These are phyloP conservation scores for Colletotrichum melonis DNA, from an alignment of 2,329 filamentous ascomycete genomes.

Conservation along the genomic window DNA sequence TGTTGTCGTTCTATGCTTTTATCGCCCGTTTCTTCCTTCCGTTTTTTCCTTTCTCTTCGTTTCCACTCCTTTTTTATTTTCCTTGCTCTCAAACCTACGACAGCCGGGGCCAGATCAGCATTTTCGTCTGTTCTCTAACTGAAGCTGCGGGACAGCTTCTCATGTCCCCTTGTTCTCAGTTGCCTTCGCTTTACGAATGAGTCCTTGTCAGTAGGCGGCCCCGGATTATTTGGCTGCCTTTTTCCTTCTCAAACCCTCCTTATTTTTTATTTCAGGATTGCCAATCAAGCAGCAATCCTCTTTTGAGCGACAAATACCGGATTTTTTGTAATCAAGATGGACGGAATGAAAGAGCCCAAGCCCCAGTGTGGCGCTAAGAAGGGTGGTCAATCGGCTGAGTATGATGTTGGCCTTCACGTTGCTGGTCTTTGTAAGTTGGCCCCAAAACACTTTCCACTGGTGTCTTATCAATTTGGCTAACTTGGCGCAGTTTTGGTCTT, in stretches of 20 bases:
- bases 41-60: conserved; percentile 39
- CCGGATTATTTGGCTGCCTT: conserved; percentile 36
- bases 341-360: conserved; percentile 45
- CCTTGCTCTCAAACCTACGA: conserved; percentile 35
- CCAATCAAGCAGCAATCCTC: conserved; percentile 29
- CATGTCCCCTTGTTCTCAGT: conserved; percentile 40
- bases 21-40: conserved; percentile 39
- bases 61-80: conserved; percentile 32
- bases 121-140: conserved; percentile 37
- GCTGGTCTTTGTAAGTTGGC: conserved; percentile 53
- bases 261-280: conserved; percentile 28
- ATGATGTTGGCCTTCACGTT: conserved; percentile 55
- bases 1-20: conserved; percentile 33
- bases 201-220: conserved; percentile 38
- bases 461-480: conserved; percentile 23
- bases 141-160: conserved; percentile 53
- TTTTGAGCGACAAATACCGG: conserved; percentile 10
- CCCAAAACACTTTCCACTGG: background rate
- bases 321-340: conserved; percentile 40
- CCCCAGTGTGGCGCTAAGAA: conserved; percentile 51
- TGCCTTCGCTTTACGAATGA: conserved; percentile 35
- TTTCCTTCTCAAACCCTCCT: conserved; percentile 36
- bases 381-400: conserved; percentile 45
- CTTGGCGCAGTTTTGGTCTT: conserved; percentile 51
- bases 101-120: conserved; percentile 23